Evolutionary conservation across 148 eudicot species (phyloP), one percentile per base, ranked within the genome.

Genomic region (Fagopyrum homotropicum): DNA sequence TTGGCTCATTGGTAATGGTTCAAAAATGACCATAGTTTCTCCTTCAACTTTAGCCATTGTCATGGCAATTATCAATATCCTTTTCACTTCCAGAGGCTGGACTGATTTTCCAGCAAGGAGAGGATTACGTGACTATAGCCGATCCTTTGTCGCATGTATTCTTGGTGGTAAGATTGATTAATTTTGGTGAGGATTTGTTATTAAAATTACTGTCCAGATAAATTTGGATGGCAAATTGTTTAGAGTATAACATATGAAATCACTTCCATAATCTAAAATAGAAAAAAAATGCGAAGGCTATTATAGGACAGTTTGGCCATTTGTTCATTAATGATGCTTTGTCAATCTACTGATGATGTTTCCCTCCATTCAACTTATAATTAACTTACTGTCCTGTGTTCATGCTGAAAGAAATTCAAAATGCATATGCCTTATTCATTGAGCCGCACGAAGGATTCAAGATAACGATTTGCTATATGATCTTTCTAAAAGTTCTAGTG

Each of bases 1-100:
- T 84, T 89, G 88, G 87, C 82, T 91, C 30, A 78, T 86, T 75
- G 81, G 80, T 80, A 73, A 75, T 80, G 76, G 74, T 73, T 72
- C 81, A 52, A 77, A 76, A 79, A 83, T 77, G 71, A 78, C 72
- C 73, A 19, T 89, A 47, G 48, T 80, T 57, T 79, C 89, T 79
- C 87, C 87, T 72, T 85, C 89, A 60, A 63, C 79, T 72, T 83
- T 82, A 75, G 78, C 83, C 73, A 75, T 83, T 56, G 43, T 92
- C 59, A 79, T 95, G 81, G 93, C 93, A 52, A 35, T 85, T 73
- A 75, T 88, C 73, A 85, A 80, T 74, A 77, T 90, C 66, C 75
- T 82, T 72, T 82, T 73, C 57, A 75, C 82, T 56, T 75, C 82
- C 63, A 82, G 80, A 80, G 86, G 85, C 79, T 83, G 77, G 80